Evolutionary conservation across 306 rosid genomes (phyloP), one percentile per base, ranked within the genome.

Genomic region (Cicer arietinum): DNA sequence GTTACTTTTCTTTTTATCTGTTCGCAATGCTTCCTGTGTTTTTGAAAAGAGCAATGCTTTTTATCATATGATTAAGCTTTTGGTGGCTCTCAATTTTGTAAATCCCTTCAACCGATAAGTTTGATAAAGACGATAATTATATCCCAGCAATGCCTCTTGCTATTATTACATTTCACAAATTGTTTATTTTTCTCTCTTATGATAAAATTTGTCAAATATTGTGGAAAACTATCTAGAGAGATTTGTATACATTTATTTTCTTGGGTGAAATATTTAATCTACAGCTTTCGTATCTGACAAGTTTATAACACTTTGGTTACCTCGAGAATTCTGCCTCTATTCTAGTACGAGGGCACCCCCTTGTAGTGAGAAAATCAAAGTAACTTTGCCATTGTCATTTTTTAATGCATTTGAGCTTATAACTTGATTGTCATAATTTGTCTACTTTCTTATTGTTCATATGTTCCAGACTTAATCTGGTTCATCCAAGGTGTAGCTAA

Each of bases 401-500:
- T 39, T 8, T 0, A 48, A 3, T 77, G 39, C 60, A 22, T 77
- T 39, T 54, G n/a, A 58, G 53, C 65, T 40, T 71, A 42, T 41
- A 40, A 30, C 51, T 47, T 48, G 59, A 45, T 35, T 77, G 41
- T 43, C 54, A 10, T 37, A 46, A 20, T 47, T 50, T 18, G 7
- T 12, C 16, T 65, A 11, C 46, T 13, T 65, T 46, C 10, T 1
- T 2, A 6, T 44, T 60, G 60, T 42, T 58, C 54, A 46, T 62
- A n/a, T 46, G 70, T 50, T 52, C 39, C 16, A 5, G 6, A 60
- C 25, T 68, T 74, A 6, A 1, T 17, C 3, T 80, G 45, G 42
- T 50, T 48, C 41, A 30, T 76, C 67, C 22, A 56, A 60, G 1
- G 8, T 54, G 30, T 64, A 71, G 52, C 58, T 63, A 41, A 50